Percentiles rank a stretch among this genome's conserved stretches.
Conservation (phyloP, 2,329 filamentous ascomycete genomes). For the Fonsecaea nubica region DNA sequence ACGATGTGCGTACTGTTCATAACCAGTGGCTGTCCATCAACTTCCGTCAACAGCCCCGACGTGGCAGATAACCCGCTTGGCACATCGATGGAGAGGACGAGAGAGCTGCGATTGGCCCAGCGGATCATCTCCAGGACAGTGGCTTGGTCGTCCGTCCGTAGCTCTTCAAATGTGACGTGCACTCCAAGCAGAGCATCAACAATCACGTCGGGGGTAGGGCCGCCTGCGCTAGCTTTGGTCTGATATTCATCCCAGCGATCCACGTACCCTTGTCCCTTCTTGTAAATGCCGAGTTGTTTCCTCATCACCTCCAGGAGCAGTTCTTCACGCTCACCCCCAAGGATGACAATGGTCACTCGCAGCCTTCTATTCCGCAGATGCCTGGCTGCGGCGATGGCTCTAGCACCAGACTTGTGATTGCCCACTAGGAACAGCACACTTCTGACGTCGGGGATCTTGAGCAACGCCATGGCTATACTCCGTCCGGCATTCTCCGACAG, state of each 20-base stretch:
- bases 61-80: conserved; percentile 69
- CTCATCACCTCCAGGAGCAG: conserved; percentile 80
- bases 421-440: conserved; percentile 80
- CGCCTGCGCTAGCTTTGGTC: conserved; percentile 43
- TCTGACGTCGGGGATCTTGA: conserved; percentile 58
- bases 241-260: conserved; percentile 66
- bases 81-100: conserved; percentile 85
- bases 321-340: conserved; percentile 81
- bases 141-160: conserved; percentile 80
- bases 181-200: conserved; percentile 88
- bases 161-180: conserved; percentile 85
- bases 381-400: conserved; percentile 82
- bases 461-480: conserved; percentile 82
- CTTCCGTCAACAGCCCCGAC: conserved; percentile 59
- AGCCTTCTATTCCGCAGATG: conserved; percentile 85
- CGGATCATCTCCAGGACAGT: conserved; percentile 88
- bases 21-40: conserved; percentile 79
- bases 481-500: conserved; percentile 91
- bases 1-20: conserved; percentile 83
- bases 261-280: conserved; percentile 79
- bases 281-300: conserved; percentile 82
- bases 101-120: conserved; percentile 78
- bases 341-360: conserved; percentile 80
- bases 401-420: conserved; percentile 88
- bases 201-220: conserved; percentile 74